A percentile compares a stretch with the other conserved stretches of the same genome.
These are phyloP conservation scores for Hypoxylon lienhwacheense DNA, from an alignment of 495 filamentous ascomycete species.

Conservation along the genomic window DNA sequence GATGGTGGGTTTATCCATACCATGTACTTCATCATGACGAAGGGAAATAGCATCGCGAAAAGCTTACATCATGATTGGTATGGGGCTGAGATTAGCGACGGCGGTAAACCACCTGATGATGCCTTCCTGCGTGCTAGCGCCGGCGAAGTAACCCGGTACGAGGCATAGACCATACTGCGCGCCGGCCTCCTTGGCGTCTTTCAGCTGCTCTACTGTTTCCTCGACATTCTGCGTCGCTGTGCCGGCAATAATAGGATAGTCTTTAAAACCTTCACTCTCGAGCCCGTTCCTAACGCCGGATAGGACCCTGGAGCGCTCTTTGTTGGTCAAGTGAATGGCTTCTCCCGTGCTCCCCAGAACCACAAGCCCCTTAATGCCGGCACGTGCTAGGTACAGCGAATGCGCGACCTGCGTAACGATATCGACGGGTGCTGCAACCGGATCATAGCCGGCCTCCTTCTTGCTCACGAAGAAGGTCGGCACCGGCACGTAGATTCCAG, in stretches of 20 bases:
- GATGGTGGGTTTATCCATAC: not conserved
- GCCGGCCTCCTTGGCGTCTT: slow-evolving; percentile 59
- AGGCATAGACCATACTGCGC: slow-evolving; percentile 65
- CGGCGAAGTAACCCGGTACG: slow-evolving; percentile 60
- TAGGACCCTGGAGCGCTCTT: slow-evolving; percentile 61
- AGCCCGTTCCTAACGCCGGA: slow-evolving; percentile 55
- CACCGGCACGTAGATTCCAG: slow-evolving; percentile 49
- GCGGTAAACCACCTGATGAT: slow-evolving; percentile 57
- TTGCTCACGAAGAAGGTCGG: slow-evolving; percentile 49
- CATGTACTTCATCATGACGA: not conserved
- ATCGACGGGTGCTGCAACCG: slow-evolving; percentile 47
- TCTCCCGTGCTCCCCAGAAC: slow-evolving; percentile 71
- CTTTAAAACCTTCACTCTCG: slow-evolving; percentile 57
- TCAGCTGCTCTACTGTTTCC: slow-evolving; percentile 62
- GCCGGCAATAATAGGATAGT: slow-evolving; percentile 70
- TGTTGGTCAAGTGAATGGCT: slow-evolving; percentile 63
- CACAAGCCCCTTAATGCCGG: slow-evolving; percentile 65
- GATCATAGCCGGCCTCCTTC: slow-evolving; percentile 29
- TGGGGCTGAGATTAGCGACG: slow-evolving; percentile 56
- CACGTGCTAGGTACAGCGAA: slow-evolving; percentile 62
- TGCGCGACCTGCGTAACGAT: slow-evolving; percentile 59
- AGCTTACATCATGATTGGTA: slow-evolving; percentile 57
- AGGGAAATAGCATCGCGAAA: not conserved
- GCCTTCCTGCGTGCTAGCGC: slow-evolving; percentile 49
- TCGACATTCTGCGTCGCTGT: slow-evolving; percentile 64